A percentile compares a stretch with the other conserved stretches of the same genome.
Evolutionary conservation across 805 yeast species (phyloP).

Genomic region (Ogataea chonburiensis): DNA sequence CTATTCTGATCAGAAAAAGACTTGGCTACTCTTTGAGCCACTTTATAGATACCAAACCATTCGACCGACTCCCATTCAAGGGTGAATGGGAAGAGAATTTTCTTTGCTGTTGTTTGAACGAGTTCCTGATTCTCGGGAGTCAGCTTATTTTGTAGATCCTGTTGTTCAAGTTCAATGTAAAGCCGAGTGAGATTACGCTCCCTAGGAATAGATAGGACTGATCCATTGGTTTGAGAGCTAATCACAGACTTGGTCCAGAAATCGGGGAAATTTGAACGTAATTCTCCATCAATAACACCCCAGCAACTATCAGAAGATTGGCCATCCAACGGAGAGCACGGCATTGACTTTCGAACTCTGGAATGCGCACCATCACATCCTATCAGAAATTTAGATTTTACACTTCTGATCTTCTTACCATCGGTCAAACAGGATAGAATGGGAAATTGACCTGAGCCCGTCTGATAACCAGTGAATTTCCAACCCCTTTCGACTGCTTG

Average conservation of each 20-base stretch:
- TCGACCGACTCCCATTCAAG: conserved; percentile 30
- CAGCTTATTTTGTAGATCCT: conserved; percentile 9
- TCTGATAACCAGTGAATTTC: conserved; percentile 4
- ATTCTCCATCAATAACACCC: conserved; percentile 39
- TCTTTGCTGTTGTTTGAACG: conserved; percentile 26
- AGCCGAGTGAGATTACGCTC: conserved; percentile 34
- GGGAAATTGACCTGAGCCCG: neutral
- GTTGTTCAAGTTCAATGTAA: conserved; percentile 30
- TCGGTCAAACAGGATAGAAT: conserved; percentile 2
- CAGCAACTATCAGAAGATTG: conserved; percentile 37
- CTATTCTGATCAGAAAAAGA: conserved; percentile 20
- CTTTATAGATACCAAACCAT: conserved; percentile 35
- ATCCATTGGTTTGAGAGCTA: conserved; percentile 31
- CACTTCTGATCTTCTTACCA: conserved; percentile 10
- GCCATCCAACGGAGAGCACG: conserved; percentile 32
- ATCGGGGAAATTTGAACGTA: conserved; percentile 37
- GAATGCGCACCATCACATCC: conserved; percentile 38
- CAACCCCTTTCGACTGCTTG: conserved; percentile 25
- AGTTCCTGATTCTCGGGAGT: conserved; percentile 20
- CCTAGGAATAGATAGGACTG: conserved; percentile 37
- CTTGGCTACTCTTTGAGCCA: conserved; percentile 34
- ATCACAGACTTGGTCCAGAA: conserved; percentile 35
- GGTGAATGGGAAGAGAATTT: conserved; percentile 25
- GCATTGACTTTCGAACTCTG: conserved; percentile 31
- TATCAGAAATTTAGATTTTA: conserved; percentile 33